phyloP scores from a whole-genome alignment of 805 yeast genomes.

The Clavispora asparagi region DNA sequence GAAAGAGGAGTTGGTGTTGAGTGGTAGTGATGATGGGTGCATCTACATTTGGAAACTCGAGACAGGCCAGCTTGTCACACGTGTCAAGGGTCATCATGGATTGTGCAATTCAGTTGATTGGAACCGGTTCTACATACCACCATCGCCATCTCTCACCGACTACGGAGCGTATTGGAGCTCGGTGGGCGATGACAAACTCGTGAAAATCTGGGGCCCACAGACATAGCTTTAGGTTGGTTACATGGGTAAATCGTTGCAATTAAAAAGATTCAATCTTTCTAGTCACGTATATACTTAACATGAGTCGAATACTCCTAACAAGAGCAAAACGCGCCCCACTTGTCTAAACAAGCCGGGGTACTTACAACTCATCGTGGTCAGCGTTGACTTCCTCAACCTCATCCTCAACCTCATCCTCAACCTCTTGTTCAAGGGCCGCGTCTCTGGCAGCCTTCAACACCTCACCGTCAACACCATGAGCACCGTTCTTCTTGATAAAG shows the following conservation, averaged over 20 bases:
- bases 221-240: neutral
- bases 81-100: slow-evolving; percentile 58
- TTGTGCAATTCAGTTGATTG: slow-evolving; percentile 77
- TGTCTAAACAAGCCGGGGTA: neutral
- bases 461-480: slow-evolving; percentile 53
- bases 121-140: slow-evolving; percentile 34
- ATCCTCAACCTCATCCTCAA: slow-evolving; percentile 14
- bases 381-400: slow-evolving; percentile 4
- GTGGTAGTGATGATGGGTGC: slow-evolving; percentile 80
- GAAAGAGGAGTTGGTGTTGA: slow-evolving; percentile 62
- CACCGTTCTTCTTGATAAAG: slow-evolving; percentile 69
- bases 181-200: slow-evolving; percentile 75
- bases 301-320: slow-evolving; percentile 1
- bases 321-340: no score
- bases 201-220: slow-evolving; percentile 58
- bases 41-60: slow-evolving; percentile 74
- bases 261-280: neutral
- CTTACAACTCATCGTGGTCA: slow-evolving; percentile 38
- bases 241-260: neutral
- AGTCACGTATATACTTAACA: neutral
- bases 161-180: slow-evolving; percentile 62
- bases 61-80: slow-evolving; percentile 60
- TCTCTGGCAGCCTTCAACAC: slow-evolving; percentile 14
- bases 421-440: slow-evolving; percentile 20
- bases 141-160: slow-evolving; percentile 20